Conservation (phyloP, 2,329 filamentous ascomycete species). For the Trichoderma endophyticum region DNA sequence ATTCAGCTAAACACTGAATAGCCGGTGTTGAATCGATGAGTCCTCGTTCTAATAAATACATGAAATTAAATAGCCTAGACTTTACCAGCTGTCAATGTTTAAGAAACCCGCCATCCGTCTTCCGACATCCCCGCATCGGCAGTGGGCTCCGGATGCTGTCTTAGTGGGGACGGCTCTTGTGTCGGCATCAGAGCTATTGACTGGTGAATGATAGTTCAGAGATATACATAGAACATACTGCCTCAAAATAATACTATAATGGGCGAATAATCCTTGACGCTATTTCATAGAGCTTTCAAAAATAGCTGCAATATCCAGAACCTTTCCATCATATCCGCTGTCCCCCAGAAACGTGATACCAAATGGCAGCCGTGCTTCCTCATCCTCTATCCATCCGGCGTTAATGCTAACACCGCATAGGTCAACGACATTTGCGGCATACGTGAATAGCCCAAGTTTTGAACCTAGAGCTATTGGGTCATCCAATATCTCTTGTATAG, state of each 20-base stretch:
- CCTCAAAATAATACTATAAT: neutral
- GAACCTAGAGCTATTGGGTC: neutral
- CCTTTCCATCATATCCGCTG: neutral
- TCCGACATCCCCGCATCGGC: neutral
- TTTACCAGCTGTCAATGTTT: neutral
- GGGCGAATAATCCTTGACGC: neutral
- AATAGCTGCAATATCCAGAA: neutral
- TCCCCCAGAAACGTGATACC: neutral
- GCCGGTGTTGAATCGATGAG: neutral
- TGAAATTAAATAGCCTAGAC: neutral
- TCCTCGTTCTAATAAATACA: neutral
- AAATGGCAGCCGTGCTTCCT: neutral
- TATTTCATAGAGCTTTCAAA: neutral
- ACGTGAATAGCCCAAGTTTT: neutral
- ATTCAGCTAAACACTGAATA: neutral
- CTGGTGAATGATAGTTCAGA: neutral
- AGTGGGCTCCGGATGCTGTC: neutral
- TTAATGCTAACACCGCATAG: conserved; percentile 6
- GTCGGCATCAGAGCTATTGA: neutral
- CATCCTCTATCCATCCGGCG: neutral
- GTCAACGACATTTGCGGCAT: conserved; percentile 3
- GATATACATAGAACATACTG: neutral
- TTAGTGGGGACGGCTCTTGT: neutral
- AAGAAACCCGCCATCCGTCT: no score
- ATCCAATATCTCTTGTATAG: neutral